Base-by-base conservation (phyloP, 73 alveolate genomes). In the Paramecium octaurelia region DNA sequence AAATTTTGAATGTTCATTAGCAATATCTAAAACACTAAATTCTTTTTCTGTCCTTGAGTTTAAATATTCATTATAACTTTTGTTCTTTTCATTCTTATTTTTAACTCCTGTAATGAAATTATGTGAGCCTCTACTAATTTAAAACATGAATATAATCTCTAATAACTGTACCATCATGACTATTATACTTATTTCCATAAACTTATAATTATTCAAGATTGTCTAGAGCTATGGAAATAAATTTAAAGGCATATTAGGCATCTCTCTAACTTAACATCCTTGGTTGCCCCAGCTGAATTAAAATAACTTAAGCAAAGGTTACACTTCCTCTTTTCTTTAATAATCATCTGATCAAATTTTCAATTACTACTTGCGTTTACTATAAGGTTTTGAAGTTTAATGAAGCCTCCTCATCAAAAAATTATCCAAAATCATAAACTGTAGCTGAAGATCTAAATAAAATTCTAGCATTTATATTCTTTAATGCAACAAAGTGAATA, bases 231-330 rank as follows among this genome's bases (percentile, higher is more conserved):
- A n/a, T n/a, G n/a, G n/a, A n/a, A n/a, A n/a, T n/a, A n/a, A n/a
- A n/a, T n/a, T n/a, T n/a, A n/a, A n/a, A n/a, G n/a, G n/a, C n/a
- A n/a, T n/a, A n/a, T n/a, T n/a, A n/a, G n/a, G n/a, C n/a, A n/a
- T n/a, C n/a, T n/a, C n/a, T n/a, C n/a, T n/a, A n/a, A n/a, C n/a
- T n/a, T n/a, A n/a, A n/a, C n/a, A n/a, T n/a, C n/a, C n/a, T 96
- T 92, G 44, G 97, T 99, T 14, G 99, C 99, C n/a, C 99, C 99
- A 57, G 97, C 98, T 38, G 99, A 99, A 77, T 98, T 98, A 94
- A 98, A 98, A 94, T 97, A 98, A 80, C 99, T 94, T 88, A 88
- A 48, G 24, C 93, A 38, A 14, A 88, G 44, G 57, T 50, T 42
- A 42, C 93, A 36, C n/a, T n/a, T 36, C 90, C 90, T 9, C 86